phyloP scores from a whole-genome alignment of 176 grass and related monocot genomes.

The Phyllostachys edulis region DNA sequence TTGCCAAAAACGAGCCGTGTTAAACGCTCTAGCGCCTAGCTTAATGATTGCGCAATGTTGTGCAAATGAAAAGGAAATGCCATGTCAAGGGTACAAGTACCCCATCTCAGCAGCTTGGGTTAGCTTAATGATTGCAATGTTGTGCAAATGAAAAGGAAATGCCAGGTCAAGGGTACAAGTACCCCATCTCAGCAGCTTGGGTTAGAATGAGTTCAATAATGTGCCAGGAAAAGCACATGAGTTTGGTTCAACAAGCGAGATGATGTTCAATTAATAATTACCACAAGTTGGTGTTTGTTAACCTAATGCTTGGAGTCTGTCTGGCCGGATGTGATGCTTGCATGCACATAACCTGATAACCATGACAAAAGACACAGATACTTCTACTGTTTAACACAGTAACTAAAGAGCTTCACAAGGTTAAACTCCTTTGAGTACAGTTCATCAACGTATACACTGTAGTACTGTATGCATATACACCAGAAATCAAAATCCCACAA shows the following conservation, averaged over 20 bases:
- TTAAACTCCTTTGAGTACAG: slow-evolving; percentile 37
- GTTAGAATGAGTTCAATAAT: background rate
- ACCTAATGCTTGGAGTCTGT: slow-evolving; percentile 1
- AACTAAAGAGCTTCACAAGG: slow-evolving; percentile 39
- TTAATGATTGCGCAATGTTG: background rate
- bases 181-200: background rate
- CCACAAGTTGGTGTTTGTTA: slow-evolving; percentile 12
- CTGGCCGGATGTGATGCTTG: background rate
- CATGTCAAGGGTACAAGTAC: background rate
- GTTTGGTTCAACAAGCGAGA: background rate
- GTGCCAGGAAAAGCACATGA: background rate
- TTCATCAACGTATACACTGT: slow-evolving; percentile 25
- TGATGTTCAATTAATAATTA: background rate
- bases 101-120: background rate
- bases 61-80: background rate
- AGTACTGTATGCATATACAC: slow-evolving; percentile 28
- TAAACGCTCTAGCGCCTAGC: background rate
- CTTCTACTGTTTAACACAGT: background rate
- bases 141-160: background rate
- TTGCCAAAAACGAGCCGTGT: background rate
- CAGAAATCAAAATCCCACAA: slow-evolving; percentile 6
- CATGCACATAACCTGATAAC: background rate
- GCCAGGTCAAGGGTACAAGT: background rate
- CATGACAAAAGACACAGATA: background rate
- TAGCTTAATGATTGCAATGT: background rate